Conservation (phyloP, 2,329 filamentous ascomycete species). For the Pyricularia grisea region DNA sequence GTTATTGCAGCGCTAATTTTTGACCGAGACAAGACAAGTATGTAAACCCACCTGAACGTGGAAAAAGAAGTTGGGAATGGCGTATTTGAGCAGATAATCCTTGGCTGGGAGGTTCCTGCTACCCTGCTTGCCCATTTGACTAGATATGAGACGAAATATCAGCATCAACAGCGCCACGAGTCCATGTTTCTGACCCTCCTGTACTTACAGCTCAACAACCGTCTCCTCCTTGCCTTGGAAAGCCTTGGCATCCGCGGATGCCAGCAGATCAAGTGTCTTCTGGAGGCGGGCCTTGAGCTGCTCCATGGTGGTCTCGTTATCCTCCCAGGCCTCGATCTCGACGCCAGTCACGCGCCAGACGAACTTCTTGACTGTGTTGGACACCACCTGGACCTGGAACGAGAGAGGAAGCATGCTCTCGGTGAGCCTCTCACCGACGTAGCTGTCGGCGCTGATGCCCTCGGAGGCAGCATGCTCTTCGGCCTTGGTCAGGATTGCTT, state of each 20-base stretch:
- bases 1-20: background rate
- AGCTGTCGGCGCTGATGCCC: slow-evolving; percentile 13
- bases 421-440: slow-evolving; percentile 15
- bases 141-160: background rate
- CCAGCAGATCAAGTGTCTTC: slow-evolving; percentile 19
- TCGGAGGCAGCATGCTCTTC: slow-evolving; percentile 17
- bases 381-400: slow-evolving; percentile 23
- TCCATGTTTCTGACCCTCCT: background rate
- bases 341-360: slow-evolving; percentile 17
- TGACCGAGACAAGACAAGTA: background rate
- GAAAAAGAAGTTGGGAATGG: slow-evolving; percentile 52
- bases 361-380: slow-evolving; percentile 18
- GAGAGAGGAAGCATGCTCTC: slow-evolving; percentile 25
- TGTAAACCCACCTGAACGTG: slow-evolving; percentile 31
- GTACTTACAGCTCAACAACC: slow-evolving; percentile 16
- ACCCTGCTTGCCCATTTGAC: slow-evolving; percentile 8
- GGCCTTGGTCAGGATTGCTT: slow-evolving; percentile 21
- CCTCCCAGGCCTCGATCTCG: slow-evolving; percentile 13
- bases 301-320: slow-evolving; percentile 22
- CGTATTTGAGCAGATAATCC: slow-evolving; percentile 33
- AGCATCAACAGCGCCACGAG: background rate
- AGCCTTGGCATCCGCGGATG: slow-evolving; percentile 14
- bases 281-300: slow-evolving; percentile 19
- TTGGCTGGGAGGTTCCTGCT: slow-evolving; percentile 11
- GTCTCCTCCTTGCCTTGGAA: slow-evolving; percentile 17